Evolutionary conservation across 2,329 filamentous ascomycete species (phyloP).

Genomic region (Monilinia fructicola): DNA sequence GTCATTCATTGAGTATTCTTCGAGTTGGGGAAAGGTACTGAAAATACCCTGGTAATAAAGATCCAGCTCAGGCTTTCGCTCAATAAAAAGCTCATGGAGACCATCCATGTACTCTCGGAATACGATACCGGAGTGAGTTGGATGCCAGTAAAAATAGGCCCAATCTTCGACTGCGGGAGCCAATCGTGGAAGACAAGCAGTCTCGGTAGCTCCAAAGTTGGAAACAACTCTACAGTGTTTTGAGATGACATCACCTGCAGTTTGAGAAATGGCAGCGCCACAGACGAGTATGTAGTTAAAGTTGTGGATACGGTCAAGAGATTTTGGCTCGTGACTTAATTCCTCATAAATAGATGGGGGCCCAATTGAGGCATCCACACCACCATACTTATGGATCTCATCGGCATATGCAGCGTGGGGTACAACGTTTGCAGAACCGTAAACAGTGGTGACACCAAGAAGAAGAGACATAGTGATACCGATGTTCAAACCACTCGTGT

Average conservation of each 20-base stretch:
- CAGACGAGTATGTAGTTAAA: constrained; percentile 30
- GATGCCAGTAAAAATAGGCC: constrained; percentile 34
- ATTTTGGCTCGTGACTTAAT: constrained; percentile 28
- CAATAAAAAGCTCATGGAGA: constrained; percentile 26
- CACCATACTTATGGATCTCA: constrained; percentile 33
- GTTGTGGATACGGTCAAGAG: constrained; percentile 30
- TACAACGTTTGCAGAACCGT: constrained; percentile 29
- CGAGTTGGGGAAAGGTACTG: constrained; percentile 28
- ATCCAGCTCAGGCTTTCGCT: constrained; percentile 26
- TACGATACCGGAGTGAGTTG: constrained; percentile 27
- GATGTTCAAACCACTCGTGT: constrained; percentile 33
- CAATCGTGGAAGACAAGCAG: constrained; percentile 27
- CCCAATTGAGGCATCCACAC: constrained; percentile 32
- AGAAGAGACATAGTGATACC: constrained; percentile 30
- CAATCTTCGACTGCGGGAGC: constrained; percentile 30
- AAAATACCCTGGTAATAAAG: constrained; percentile 28
- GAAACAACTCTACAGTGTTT: constrained; percentile 28
- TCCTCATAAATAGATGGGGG: constrained; percentile 32
- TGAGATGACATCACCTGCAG: constrained; percentile 26
- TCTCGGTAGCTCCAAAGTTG: constrained; percentile 33
- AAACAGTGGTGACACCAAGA: constrained; percentile 33
- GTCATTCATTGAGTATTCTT: constrained; percentile 30
- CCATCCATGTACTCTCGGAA: constrained; percentile 26
- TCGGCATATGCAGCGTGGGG: constrained; percentile 33
- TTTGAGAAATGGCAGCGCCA: constrained; percentile 32